These are phyloP conservation scores for Abortiporus biennis DNA, from an alignment of 1,284 basidiomycete genomes.

Conservation along the genomic window DNA sequence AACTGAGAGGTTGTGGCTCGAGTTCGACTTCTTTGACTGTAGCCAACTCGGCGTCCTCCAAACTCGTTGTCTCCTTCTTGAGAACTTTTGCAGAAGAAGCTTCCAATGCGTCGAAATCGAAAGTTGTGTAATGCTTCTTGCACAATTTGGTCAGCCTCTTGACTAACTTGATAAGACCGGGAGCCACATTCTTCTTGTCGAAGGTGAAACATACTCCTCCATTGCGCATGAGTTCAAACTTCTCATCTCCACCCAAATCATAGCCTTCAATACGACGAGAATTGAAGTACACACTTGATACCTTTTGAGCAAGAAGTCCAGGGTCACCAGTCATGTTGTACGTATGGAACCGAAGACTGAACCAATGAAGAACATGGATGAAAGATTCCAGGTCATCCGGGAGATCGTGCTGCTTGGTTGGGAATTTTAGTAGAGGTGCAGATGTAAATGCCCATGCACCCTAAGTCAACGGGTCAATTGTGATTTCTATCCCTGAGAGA, in stretches of 20 bases:
- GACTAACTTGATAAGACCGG: not conserved
- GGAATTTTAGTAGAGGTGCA: not conserved
- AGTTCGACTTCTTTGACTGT: too few species aligned
- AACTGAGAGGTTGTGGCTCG: too few species aligned
- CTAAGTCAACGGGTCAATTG: not conserved
- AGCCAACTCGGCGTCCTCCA: too few species aligned
- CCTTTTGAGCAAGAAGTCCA: not conserved
- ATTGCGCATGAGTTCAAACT: not conserved
- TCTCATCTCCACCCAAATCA: not conserved
- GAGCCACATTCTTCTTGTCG: not conserved
- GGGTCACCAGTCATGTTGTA: not conserved
- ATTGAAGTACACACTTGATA: not conserved
- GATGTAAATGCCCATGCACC: conserved; percentile 6
- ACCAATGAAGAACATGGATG: conserved; percentile 3
- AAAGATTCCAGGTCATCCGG: conserved; percentile 7
- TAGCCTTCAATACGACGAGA: not conserved
- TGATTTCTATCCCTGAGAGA: not conserved
- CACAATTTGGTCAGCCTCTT: not conserved
- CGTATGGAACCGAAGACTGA: conserved; percentile 3
- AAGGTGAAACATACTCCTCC: not conserved
- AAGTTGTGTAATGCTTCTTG: not conserved
- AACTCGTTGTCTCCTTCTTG: too few species aligned
- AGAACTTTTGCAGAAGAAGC: too few species aligned
- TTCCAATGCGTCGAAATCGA: too few species aligned
- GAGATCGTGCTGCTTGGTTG: conserved; percentile 2